Conservation (phyloP, 2,329 filamentous ascomycete genomes). For the Hortaea sp. region DNA sequence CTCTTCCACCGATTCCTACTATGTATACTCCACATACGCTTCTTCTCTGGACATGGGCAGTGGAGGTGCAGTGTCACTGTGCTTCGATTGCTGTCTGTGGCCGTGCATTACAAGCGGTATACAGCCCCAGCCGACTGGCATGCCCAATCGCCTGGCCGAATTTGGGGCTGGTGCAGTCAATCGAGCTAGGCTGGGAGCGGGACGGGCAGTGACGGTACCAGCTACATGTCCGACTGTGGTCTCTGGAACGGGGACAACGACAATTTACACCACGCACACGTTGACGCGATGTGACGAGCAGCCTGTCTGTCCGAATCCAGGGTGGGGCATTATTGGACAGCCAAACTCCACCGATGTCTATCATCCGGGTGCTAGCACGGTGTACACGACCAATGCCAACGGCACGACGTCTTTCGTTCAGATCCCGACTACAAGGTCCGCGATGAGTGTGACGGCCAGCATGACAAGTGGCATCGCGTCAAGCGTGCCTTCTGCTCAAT, state of each 20-base stretch:
- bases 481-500: too few species aligned
- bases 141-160: constrained; percentile 3
- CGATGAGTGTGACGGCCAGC: too few species aligned
- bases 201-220: too few species aligned
- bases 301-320: constrained; percentile 4
- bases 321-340: too few species aligned
- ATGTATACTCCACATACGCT: constrained; percentile 6
- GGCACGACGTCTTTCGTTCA: constrained; percentile 12
- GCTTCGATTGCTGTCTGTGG: constrained; percentile 21
- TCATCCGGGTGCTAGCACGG: constrained; percentile 12
- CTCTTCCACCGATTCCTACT: constrained; percentile 11
- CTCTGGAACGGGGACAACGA: constrained; percentile 19
- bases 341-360: constrained; percentile 10
- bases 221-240: constrained; percentile 14
- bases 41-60: neutral
- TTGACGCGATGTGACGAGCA: constrained; percentile 21
- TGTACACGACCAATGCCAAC: constrained; percentile 14
- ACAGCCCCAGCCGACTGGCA: too few species aligned
- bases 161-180: constrained; percentile 4
- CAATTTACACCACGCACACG: constrained; percentile 22
- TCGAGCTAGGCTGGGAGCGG: neutral
- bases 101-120: constrained; percentile 2
- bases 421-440: constrained; percentile 7
- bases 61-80: constrained; percentile 11
- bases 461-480: too few species aligned